Base-by-base conservation (phyloP, 139 green algal genomes). In the Edaphochlamys debaryana region DNA sequence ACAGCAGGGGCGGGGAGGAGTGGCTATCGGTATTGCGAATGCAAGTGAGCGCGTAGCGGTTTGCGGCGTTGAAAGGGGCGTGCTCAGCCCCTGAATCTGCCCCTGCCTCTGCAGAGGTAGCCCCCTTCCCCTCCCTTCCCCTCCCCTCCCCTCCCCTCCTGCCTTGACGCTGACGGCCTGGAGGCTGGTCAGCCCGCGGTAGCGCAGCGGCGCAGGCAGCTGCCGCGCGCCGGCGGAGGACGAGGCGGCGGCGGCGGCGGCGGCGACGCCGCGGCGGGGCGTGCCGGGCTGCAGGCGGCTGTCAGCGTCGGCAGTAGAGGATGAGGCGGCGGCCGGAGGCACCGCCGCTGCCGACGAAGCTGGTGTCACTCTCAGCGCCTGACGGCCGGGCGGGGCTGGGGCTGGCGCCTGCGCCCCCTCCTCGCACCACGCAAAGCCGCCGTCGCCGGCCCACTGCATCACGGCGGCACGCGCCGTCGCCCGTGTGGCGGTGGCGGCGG, bases 151-250 rank as follows among this genome's bases (percentile, higher is more conserved):
- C 60, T 30, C 60, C 19, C 32, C 37, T n/a, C 68, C 4, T 19
- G 63, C 69, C 69, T 76, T 76, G 69, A 76, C 22, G 45, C 69
- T 76, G 69, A 63, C 38, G 0, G 45, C 41, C 42, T 29, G 42
- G 8, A 42, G 42, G 42, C 30, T 38, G 8, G 69, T 76, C 7
- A 76, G 42, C 30, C 69, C 69, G 8, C 34, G 42, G 69, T 76
- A 76, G 27, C 30, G 69, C 42, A 76, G 69, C 69, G 30, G 34
- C 42, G 69, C 9, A 0, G 69, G 30, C 69, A 45, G 42, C n/a
- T n/a, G 68, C 40, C 1, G 7, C 58, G 29, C 20, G 37, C 7
- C 20, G 48, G 20, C 63, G 22, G 63, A 15, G 11, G 63, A 4
- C 1, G 66, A 36, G 15, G 19, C 66, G 8, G 66, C 66, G 37